Percentiles rank a stretch among this genome's conserved stretches.
phyloP scores from a whole-genome alignment of 2,329 filamentous ascomycete genomes.

The Proliferodiscus dingleyae region DNA sequence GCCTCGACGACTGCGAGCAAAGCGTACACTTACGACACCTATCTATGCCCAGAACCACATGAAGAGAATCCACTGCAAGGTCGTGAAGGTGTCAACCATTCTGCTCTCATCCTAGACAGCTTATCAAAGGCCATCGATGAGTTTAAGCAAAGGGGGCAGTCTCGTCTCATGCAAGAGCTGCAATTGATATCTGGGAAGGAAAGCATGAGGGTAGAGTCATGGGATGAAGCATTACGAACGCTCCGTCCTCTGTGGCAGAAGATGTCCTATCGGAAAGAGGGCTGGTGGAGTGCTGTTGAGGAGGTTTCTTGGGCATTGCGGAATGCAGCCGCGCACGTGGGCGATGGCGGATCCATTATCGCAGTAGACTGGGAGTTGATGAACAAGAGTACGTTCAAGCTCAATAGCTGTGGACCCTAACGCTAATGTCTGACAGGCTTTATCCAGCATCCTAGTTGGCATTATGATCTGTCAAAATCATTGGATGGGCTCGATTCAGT shows the following conservation, averaged over 20 bases:
- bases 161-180: constrained; percentile 50
- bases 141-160: constrained; percentile 50
- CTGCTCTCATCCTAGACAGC: constrained; percentile 48
- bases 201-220: constrained; percentile 44
- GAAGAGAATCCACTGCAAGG: constrained; percentile 52
- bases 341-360: constrained; percentile 51
- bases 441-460: constrained; percentile 50
- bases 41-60: constrained; percentile 60
- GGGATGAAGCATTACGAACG: constrained; percentile 49
- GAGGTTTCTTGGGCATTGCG: constrained; percentile 58
- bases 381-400: constrained; percentile 44
- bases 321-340: constrained; percentile 48
- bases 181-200: constrained; percentile 52
- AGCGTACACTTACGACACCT: constrained; percentile 58
- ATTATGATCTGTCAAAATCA: constrained; percentile 55
- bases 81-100: constrained; percentile 47
- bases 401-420: background rate
- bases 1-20: constrained; percentile 44
- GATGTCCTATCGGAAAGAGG: constrained; percentile 50
- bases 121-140: constrained; percentile 48
- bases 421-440: constrained; percentile 43
- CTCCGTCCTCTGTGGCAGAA: constrained; percentile 55
- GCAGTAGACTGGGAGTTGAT: constrained; percentile 63
- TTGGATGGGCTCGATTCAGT: constrained; percentile 44
- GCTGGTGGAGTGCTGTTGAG: constrained; percentile 56